Conservation (phyloP, 768 basidiomycete species). For the Mycena kentingensis region DNA sequence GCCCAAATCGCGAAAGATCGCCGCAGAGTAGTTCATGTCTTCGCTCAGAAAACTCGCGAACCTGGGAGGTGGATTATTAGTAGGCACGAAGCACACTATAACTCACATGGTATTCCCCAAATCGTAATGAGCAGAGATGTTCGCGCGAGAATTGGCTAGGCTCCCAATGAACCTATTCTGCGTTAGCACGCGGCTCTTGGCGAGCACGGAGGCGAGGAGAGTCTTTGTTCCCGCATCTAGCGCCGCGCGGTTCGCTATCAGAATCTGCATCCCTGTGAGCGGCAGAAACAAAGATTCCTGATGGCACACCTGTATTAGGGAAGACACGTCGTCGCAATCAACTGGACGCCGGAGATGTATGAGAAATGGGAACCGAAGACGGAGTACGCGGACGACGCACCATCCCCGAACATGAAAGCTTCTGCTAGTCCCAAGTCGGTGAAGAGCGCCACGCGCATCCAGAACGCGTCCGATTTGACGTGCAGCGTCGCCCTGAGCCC, state of each 20-base stretch:
- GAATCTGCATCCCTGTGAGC: slow-evolving; percentile 3
- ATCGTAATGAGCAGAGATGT: slow-evolving; percentile 59
- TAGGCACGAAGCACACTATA: not conserved
- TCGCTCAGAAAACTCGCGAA: slow-evolving; percentile 39
- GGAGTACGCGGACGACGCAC: no score
- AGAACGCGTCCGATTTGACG: slow-evolving; percentile 17
- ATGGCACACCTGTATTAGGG: slow-evolving; percentile 16
- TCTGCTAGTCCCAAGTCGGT: slow-evolving; percentile 20
- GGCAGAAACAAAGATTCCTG: not conserved
- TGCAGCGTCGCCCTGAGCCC: slow-evolving; percentile 8
- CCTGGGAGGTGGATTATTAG: no score
- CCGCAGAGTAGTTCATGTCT: slow-evolving; percentile 63
- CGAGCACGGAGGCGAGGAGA: slow-evolving; percentile 13
- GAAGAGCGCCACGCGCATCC: slow-evolving; percentile 19
- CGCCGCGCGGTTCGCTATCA: slow-evolving; percentile 18
- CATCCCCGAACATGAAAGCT: slow-evolving; percentile 22
- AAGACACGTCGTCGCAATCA: slow-evolving; percentile 19
- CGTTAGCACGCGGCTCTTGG: slow-evolving; percentile 14
- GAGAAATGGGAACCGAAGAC: not conserved
- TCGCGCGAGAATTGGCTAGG: slow-evolving; percentile 46
- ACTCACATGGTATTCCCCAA: slow-evolving; percentile 55
- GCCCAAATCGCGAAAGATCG: slow-evolving; percentile 39
- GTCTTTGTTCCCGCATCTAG: slow-evolving; percentile 8
- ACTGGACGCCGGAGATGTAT: slow-evolving; percentile 7
- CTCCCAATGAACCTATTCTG: slow-evolving; percentile 45